phyloP scores from a whole-genome alignment of 352 stramenopile species.

The Thraustochytrium striatum region DNA sequence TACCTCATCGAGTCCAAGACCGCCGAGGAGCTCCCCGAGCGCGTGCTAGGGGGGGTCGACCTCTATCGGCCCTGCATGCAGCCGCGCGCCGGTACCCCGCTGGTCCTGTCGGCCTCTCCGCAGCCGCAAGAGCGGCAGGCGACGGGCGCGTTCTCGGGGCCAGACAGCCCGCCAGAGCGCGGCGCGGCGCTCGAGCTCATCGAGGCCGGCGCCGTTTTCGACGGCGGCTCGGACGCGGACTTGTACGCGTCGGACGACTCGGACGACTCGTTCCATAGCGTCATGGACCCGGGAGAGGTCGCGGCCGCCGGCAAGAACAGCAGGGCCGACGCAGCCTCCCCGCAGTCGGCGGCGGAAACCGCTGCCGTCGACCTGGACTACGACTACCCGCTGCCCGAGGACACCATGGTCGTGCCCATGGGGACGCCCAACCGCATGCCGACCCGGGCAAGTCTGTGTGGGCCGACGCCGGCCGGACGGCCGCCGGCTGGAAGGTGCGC shows the following conservation, averaged over 20 bases:
- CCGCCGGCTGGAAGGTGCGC: constrained; percentile 57
- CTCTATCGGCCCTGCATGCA: constrained; percentile 7
- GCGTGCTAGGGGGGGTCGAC: constrained; percentile 53
- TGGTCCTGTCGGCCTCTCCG: too few relatives aligned
- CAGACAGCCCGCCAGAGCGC: too few relatives aligned
- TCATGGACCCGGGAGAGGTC: constrained; percentile 1
- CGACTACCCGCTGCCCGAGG: constrained; percentile 32
- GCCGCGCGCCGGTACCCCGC: not conserved
- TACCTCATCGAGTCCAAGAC: constrained; percentile 76
- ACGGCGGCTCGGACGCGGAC: too few relatives aligned
- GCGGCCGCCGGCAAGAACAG: not conserved
- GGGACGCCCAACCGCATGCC: constrained; percentile 15
- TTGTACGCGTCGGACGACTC: not conserved
- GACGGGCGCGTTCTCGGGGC: too few relatives aligned
- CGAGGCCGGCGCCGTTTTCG: too few relatives aligned
- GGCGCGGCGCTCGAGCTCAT: too few relatives aligned
- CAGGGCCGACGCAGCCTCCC: not conserved
- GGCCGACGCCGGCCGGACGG: constrained; percentile 10
- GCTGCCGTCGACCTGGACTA: not conserved
- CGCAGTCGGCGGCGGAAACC: not conserved
- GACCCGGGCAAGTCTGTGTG: not conserved
- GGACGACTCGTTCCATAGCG: constrained; percentile 1
- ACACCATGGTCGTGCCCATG: constrained; percentile 35
- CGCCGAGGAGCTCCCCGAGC: constrained; percentile 72
- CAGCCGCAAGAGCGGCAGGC: too few relatives aligned